Conservation (phyloP, 2,329 filamentous ascomycete species). For the Annulohypoxylon truncatum region DNA sequence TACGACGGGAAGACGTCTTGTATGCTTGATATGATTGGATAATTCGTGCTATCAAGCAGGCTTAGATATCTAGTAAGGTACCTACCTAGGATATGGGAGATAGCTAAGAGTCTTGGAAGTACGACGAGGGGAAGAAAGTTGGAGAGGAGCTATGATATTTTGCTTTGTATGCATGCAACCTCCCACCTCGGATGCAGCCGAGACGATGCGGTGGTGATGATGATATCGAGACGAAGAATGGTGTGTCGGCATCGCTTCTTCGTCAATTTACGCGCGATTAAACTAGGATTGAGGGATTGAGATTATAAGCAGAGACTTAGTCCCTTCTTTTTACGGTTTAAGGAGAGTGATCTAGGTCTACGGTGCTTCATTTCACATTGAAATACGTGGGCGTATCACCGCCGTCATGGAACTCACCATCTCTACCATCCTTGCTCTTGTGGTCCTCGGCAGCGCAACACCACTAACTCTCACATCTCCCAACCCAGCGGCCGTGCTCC, state of each 20-base stretch:
- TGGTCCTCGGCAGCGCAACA: conserved; percentile 30
- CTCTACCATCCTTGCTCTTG: conserved; percentile 25
- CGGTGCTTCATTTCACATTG: neutral
- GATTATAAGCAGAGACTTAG: conserved; percentile 3
- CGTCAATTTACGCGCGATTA: neutral
- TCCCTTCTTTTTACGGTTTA: neutral
- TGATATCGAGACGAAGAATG: conserved; percentile 29
- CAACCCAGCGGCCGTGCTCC: conserved; percentile 40
- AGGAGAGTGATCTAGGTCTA: neutral
- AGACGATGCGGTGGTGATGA: conserved; percentile 17
- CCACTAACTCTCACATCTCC: conserved; percentile 36
- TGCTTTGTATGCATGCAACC: neutral
- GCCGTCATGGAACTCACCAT: conserved; percentile 32
- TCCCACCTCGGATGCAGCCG: conserved; percentile 9
- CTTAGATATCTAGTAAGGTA: neutral
- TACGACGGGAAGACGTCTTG: neutral
- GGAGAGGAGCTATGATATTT: neutral
- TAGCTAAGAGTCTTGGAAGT: neutral
- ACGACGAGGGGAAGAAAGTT: conserved; percentile 1
- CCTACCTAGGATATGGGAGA: neutral
- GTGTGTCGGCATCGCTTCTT: conserved; percentile 26
- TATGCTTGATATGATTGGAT: conserved; percentile 20
- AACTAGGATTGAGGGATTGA: neutral
- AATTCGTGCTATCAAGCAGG: conserved; percentile 24
- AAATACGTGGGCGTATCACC: neutral